Evolutionary conservation across 2,329 filamentous ascomycete species (phyloP).

Genomic region (Fusarium ramigenum): DNA sequence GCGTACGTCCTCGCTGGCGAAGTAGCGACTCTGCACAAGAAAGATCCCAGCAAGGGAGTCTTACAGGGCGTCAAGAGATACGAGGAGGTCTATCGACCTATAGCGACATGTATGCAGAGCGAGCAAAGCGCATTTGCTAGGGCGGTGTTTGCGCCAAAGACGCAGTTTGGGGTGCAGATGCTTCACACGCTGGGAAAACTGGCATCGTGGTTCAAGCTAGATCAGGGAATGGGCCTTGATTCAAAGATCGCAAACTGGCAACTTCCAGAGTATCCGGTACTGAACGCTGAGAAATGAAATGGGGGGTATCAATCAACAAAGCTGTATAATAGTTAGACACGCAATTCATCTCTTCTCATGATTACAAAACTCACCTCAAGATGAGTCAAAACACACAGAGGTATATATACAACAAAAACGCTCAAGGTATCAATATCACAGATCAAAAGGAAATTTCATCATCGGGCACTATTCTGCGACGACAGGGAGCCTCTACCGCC

Average conservation of each 20-base stretch:
- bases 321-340: constrained; percentile 9
- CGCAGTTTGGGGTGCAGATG: not conserved
- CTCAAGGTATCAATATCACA: constrained; percentile 12
- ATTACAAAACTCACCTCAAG: constrained; percentile 14
- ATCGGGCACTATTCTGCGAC: constrained; percentile 21
- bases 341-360: not conserved
- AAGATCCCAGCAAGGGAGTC: constrained; percentile 4
- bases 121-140: not conserved
- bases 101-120: constrained; percentile 7
- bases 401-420: not conserved
- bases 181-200: constrained; percentile 3
- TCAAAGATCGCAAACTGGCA: constrained; percentile 12
- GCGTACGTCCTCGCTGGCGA: constrained; percentile 10
- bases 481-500: constrained; percentile 15
- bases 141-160: not conserved
- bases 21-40: not conserved
- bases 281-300: not conserved
- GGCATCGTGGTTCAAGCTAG: not conserved
- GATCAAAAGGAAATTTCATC: constrained; percentile 10
- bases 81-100: constrained; percentile 10
- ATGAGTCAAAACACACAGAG: not conserved
- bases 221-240: constrained; percentile 8
- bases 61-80: constrained; percentile 15
- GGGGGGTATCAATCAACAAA: not conserved
- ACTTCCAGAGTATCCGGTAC: constrained; percentile 18